A percentile compares a stretch with the other conserved stretches of the same genome.
These are phyloP conservation scores for Phytophthora syringae DNA, from an alignment of 352 stramenopile genomes.

Conservation along the genomic window DNA sequence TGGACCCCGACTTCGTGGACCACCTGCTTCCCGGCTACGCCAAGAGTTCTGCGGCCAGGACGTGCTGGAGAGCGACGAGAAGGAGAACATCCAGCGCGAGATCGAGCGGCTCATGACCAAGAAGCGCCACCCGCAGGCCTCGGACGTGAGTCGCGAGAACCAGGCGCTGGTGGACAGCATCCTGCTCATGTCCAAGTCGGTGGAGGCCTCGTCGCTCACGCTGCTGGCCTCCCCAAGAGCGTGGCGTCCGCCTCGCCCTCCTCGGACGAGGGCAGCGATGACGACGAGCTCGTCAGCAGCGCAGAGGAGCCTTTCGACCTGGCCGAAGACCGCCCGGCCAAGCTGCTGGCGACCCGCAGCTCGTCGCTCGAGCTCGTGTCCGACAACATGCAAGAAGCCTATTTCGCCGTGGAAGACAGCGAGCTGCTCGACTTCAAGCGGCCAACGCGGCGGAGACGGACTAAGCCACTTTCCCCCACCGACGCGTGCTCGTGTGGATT, in stretches of 20 bases:
- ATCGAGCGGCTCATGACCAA: conserved; percentile 83
- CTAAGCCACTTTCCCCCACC: conserved; percentile 32
- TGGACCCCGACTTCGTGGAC: conserved; percentile 87
- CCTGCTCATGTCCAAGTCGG: conserved; percentile 76
- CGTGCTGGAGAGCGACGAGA: conserved; percentile 76
- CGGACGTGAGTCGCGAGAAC: conserved; percentile 60
- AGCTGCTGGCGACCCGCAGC: conserved; percentile 37
- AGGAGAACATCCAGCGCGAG: conserved; percentile 83
- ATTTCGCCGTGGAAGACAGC: conserved; percentile 71
- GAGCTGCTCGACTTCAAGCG: conserved; percentile 70
- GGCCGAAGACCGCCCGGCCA: conserved; percentile 35
- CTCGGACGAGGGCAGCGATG: conserved; percentile 56
- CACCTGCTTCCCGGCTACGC: conserved; percentile 79
- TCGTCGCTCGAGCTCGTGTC: conserved; percentile 72
- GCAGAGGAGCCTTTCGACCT: conserved; percentile 49
- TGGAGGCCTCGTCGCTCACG: conserved; percentile 58
- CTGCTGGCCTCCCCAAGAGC: conserved; percentile 68
- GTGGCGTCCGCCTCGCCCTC: conserved; percentile 58
- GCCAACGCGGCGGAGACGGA: conserved; percentile 31
- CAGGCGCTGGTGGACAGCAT: conserved; percentile 79
- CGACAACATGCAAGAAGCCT: conserved; percentile 78
- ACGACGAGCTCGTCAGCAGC: conserved; percentile 44
- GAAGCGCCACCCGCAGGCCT: conserved; percentile 58
- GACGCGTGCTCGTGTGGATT: conserved; percentile 37
- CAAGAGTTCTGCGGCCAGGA: conserved; percentile 78